These are phyloP conservation scores for Ceriops tagal DNA, from an alignment of 345 rosid genomes.

Conservation along the genomic window DNA sequence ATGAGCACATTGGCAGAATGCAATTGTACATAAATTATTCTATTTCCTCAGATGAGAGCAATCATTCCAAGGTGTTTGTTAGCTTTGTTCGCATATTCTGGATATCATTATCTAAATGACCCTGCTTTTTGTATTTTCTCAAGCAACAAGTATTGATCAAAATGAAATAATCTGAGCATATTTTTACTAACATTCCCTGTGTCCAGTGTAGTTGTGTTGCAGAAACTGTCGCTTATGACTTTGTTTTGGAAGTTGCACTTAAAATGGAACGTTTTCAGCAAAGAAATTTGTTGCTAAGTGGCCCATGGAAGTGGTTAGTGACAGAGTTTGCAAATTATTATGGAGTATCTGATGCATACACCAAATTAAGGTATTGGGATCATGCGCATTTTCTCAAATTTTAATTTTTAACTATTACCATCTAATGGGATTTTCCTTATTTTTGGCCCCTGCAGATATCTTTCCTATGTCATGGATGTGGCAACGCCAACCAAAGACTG, in stretches of 20 bases:
- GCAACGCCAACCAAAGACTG: constrained; percentile 31
- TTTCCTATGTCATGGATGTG: constrained; percentile 32
- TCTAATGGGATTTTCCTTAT: background rate
- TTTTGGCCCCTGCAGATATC: constrained; percentile 18
- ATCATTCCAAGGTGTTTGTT: constrained; percentile 23
- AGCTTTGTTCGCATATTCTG: background rate
- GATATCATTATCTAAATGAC: background rate
- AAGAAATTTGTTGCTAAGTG: constrained; percentile 21
- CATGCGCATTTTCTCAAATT: background rate
- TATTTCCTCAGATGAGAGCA: constrained; percentile 22
- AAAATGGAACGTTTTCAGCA: constrained; percentile 26
- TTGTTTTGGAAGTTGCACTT: constrained; percentile 30
- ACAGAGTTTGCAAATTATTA: constrained; percentile 28
- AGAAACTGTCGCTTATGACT: constrained; percentile 31
- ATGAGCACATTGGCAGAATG: constrained; percentile 25
- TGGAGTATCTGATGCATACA: constrained; percentile 28
- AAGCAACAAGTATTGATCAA: no score
- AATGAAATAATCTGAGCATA: background rate
- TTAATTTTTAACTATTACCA: background rate
- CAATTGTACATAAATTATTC: constrained; percentile 26
- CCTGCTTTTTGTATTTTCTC: background rate
- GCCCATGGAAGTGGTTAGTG: constrained; percentile 33
- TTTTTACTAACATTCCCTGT: background rate
- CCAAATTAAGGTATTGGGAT: constrained; percentile 23
- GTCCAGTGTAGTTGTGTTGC: constrained; percentile 29